Percentiles rank a stretch among this genome's conserved stretches.
phyloP scores from a whole-genome alignment of 2,329 filamentous ascomycete species.

The Talaromyces sp. region DNA sequence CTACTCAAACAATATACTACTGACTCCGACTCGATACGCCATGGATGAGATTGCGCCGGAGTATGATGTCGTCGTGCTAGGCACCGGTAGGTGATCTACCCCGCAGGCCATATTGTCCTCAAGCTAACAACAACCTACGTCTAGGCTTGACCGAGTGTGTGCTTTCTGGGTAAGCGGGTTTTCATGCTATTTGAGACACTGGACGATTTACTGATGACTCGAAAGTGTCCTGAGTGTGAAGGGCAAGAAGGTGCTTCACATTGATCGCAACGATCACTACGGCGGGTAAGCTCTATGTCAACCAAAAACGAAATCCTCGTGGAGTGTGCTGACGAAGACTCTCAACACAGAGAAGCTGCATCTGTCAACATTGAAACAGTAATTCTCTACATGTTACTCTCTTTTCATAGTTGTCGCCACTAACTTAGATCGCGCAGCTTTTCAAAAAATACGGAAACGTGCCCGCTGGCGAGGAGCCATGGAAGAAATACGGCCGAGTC shows the following conservation, averaged over 20 bases:
- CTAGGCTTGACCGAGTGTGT: constrained; percentile 97
- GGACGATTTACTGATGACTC: constrained; percentile 14
- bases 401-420: neutral
- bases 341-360: constrained; percentile 69
- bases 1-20: constrained; percentile 15
- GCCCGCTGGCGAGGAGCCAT: constrained; percentile 74
- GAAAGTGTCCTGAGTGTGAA: constrained; percentile 89
- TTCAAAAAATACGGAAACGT: constrained; percentile 96
- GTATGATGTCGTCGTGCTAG: constrained; percentile 98
- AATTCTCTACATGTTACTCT: constrained; percentile 20
- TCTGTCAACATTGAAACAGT: constrained; percentile 95
- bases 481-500: constrained; percentile 93
- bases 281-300: constrained; percentile 66
- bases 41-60: constrained; percentile 99
- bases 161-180: constrained; percentile 73
- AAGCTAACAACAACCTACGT: constrained; percentile 22
- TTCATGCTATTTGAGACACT: neutral
- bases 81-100: constrained; percentile 69
- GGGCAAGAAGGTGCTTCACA: constrained; percentile 98
- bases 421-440: constrained; percentile 52
- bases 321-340: constrained; percentile 23
- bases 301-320: constrained; percentile 1
- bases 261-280: constrained; percentile 97
- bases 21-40: constrained; percentile 23
- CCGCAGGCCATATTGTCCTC: constrained; percentile 16